Percentiles rank a stretch among this genome's conserved stretches.
These are phyloP conservation scores for Plantago elongata DNA, from an alignment of 257 asterid species.

Conservation along the genomic window DNA sequence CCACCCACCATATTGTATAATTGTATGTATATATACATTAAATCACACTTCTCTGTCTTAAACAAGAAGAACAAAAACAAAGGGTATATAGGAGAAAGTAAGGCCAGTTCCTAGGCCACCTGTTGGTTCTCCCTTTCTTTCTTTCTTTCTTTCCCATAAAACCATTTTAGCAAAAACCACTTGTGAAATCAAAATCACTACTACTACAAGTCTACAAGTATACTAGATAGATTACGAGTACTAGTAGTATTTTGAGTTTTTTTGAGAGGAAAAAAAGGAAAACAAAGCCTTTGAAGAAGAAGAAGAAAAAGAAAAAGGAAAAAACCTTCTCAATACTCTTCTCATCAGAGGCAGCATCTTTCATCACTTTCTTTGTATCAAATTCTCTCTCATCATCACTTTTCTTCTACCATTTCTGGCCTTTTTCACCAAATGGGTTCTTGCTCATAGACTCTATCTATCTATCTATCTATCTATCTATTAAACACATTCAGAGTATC, in stretches of 20 bases:
- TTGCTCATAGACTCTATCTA: constrained; percentile 22
- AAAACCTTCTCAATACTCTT: not conserved
- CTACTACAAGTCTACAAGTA: too few species aligned
- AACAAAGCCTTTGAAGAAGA: constrained; percentile 18
- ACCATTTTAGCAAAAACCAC: constrained; percentile 41
- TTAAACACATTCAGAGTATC: constrained; percentile 33
- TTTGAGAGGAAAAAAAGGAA: constrained; percentile 13
- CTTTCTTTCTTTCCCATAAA: constrained; percentile 22
- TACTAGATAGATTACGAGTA: too few species aligned
- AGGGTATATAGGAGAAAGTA: constrained; percentile 32
- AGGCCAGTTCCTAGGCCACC: constrained; percentile 34
- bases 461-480: constrained; percentile 13
- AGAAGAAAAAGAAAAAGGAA: constrained; percentile 21
- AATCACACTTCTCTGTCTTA: not conserved
- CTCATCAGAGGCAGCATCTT: constrained; percentile 16
- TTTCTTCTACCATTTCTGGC: constrained; percentile 36
- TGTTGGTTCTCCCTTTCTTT: constrained; percentile 25
- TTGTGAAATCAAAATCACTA: constrained; percentile 20
- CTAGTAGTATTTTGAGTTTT: too few species aligned
- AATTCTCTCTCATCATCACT: constrained; percentile 27
- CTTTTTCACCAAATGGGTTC: constrained; percentile 42
- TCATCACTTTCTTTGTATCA: constrained; percentile 12
- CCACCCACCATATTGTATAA: not conserved
- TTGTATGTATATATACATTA: not conserved
- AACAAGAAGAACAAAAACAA: constrained; percentile 23